Evolutionary conservation across 345 rosid genomes (phyloP).

Genomic region (Nasturtium officinale): DNA sequence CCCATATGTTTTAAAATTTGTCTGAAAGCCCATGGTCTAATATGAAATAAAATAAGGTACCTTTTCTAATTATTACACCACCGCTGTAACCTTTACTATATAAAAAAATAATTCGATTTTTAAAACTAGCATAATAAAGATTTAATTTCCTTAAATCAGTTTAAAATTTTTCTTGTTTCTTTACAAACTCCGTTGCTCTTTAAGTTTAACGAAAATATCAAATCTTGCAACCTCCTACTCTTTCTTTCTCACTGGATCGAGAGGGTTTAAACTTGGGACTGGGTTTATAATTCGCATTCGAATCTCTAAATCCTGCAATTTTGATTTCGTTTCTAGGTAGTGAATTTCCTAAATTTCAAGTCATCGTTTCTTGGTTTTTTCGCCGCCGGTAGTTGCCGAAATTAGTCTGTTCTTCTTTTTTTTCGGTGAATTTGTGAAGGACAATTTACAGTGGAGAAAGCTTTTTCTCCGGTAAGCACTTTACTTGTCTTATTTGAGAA

Average conservation of each 20-base stretch:
- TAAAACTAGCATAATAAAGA: not conserved
- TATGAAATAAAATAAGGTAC: not conserved
- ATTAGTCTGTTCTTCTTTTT: constrained; percentile 14
- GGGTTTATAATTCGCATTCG: not conserved
- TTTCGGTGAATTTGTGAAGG: constrained; percentile 1
- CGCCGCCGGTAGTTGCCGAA: constrained; percentile 28
- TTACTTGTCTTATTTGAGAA: constrained; percentile 2
- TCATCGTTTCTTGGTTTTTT: constrained; percentile 13
- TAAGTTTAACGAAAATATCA: constrained; percentile 27
- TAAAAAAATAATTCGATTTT: not conserved
- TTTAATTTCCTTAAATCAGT: not conserved
- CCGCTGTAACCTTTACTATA: constrained; percentile 15
- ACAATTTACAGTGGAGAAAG: constrained; percentile 4
- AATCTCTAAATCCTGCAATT: not conserved
- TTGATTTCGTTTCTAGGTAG: not conserved
- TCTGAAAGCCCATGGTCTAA: not conserved
- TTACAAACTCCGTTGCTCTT: constrained; percentile 3
- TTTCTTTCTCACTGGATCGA: not conserved
- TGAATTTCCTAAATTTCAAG: constrained; percentile 10
- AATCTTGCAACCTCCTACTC: constrained; percentile 25
- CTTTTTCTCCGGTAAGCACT: constrained; percentile 31
- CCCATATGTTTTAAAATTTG: not conserved
- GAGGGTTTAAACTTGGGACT: not conserved
- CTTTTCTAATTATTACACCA: constrained; percentile 10
- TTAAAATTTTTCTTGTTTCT: not conserved